Percentiles rank a stretch among this genome's conserved stretches.
These are phyloP conservation scores for Rhododendron griersonianum DNA, from an alignment of 148 eudicot genomes.

Conservation along the genomic window DNA sequence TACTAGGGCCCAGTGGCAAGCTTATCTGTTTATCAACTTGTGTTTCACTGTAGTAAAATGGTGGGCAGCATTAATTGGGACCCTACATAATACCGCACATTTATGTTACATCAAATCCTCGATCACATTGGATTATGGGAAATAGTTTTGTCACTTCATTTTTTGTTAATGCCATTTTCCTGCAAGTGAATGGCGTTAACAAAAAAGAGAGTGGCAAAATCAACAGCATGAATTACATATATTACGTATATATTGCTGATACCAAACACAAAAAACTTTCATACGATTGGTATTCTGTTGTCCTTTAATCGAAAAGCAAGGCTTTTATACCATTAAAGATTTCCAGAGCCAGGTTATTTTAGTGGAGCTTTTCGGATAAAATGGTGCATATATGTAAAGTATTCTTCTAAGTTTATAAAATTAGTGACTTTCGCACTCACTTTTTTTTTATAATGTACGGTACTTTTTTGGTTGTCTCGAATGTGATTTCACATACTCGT, in stretches of 20 bases:
- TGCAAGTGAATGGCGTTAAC: too few relatives aligned
- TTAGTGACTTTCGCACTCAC: too few relatives aligned
- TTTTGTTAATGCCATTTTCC: too few relatives aligned
- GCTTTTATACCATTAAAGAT: too few relatives aligned
- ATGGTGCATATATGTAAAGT: not conserved
- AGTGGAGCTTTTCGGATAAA: not conserved
- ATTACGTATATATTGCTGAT: not conserved
- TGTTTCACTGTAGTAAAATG: slow-evolving; percentile 11
- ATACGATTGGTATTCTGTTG: not conserved
- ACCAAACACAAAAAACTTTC: not conserved
- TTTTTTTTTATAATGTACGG: too few relatives aligned
- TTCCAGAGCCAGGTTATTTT: not conserved
- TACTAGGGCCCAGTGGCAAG: not conserved
- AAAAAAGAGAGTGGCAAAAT: too few relatives aligned
- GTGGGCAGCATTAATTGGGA: not conserved
- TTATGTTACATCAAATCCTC: not conserved
- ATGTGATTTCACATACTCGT: too few relatives aligned
- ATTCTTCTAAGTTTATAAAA: too few relatives aligned
- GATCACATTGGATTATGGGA: too few relatives aligned
- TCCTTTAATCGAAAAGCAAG: not conserved
- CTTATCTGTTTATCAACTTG: slow-evolving; percentile 4
- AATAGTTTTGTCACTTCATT: too few relatives aligned
- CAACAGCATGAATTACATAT: too few relatives aligned
- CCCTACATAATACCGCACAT: not conserved
- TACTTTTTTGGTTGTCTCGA: too few relatives aligned